These are phyloP conservation scores for Komagataella pastoris DNA, from an alignment of 805 yeast genomes.

Conservation along the genomic window DNA sequence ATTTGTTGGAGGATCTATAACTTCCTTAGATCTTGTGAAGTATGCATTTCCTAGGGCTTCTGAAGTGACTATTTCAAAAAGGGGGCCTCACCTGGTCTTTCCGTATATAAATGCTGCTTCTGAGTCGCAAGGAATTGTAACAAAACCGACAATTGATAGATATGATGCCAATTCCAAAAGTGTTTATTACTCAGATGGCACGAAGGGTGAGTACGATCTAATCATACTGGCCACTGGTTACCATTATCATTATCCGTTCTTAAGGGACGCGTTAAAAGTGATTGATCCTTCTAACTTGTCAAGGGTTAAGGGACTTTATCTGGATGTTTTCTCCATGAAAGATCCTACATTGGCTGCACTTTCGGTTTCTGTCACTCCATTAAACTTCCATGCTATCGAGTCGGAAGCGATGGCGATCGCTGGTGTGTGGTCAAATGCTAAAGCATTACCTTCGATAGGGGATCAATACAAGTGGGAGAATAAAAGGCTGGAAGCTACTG, in stretches of 20 bases:
- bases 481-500: not conserved
- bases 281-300: conserved; percentile 11
- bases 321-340: conserved; percentile 19
- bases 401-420: conserved; percentile 1
- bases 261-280: not conserved
- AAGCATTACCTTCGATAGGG: not conserved
- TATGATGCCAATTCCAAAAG: conserved; percentile 12
- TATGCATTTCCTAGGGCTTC: conserved; percentile 10
- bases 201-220: not conserved
- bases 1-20: conserved; percentile 6
- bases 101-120: conserved; percentile 18
- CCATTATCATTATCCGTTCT: conserved; percentile 20
- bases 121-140: conserved; percentile 13
- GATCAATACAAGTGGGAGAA: not conserved
- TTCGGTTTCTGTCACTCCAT: conserved; percentile 21
- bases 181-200: conserved; percentile 1
- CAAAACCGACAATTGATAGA: conserved; percentile 11
- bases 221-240: conserved; percentile 4
- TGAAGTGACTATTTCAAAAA: conserved; percentile 11
- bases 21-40: conserved; percentile 18
- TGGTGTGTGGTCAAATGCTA: not conserved
- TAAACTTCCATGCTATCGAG: conserved; percentile 2
- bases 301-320: conserved; percentile 17
- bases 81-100: conserved; percentile 14
- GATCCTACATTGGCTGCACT: conserved; percentile 21